These are phyloP conservation scores for Acephala macrosclerotiorum DNA, from an alignment of 2,329 filamentous ascomycete genomes.

Conservation along the genomic window DNA sequence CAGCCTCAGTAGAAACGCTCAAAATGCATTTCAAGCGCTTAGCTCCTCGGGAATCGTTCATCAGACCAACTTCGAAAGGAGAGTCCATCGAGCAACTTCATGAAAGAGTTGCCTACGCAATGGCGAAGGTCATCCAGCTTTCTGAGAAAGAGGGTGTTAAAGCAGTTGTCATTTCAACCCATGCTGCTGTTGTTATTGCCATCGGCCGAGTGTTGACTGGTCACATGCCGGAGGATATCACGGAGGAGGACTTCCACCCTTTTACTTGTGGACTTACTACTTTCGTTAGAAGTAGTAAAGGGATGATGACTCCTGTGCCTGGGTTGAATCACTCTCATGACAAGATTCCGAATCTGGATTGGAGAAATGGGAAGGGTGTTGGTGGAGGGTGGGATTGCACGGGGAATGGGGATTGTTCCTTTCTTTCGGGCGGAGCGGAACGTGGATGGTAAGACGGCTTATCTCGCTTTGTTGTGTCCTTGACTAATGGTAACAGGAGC, in stretches of 20 bases:
- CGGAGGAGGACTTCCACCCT: not conserved
- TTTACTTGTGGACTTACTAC: not conserved
- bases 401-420: conserved; percentile 84
- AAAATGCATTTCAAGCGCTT: conserved; percentile 69
- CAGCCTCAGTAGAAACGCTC: conserved; percentile 70
- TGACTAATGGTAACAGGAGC: conserved; percentile 46
- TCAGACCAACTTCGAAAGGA: conserved; percentile 74
- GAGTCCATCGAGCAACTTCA: conserved; percentile 85
- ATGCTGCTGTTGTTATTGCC: conserved; percentile 89
- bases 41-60: conserved; percentile 67
- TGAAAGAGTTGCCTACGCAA: conserved; percentile 74
- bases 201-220: conserved; percentile 86
- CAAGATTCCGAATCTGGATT: conserved; percentile 53
- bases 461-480: not conserved
- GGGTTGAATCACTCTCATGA: conserved; percentile 48
- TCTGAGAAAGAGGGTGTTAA: conserved; percentile 75
- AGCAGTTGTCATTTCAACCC: conserved; percentile 82
- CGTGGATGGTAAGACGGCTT: conserved; percentile 76
- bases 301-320: conserved; percentile 44
- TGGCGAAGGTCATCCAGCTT: conserved; percentile 73
- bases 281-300: conserved; percentile 40
- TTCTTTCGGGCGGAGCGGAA: conserved; percentile 81
- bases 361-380: conserved; percentile 68
- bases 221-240: conserved; percentile 72
- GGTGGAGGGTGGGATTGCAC: conserved; percentile 82